Evolutionary conservation across 768 basidiomycete species (phyloP), one percentile per base, ranked within the genome.

Genomic region (Tulasnella calospora): DNA sequence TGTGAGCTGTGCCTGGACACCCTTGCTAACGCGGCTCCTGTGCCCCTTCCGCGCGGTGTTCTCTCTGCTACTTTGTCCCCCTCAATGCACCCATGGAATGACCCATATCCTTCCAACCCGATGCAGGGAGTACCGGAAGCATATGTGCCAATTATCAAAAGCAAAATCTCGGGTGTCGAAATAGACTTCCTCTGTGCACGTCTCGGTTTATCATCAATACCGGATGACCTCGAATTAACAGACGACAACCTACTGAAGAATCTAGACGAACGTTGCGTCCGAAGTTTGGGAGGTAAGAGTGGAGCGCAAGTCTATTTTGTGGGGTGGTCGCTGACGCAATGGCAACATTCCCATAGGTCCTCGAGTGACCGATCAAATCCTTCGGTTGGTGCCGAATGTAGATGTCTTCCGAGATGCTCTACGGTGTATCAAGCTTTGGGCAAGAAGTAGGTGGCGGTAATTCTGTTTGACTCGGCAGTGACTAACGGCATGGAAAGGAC

Each of bases 371-470:
- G 96, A 99, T 82, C 94, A 96, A 84, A 98, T 99, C 80, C 85
- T 99, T 81, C 92, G 96, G 72, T 87, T 99, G 33, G 97, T 99
- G 2, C 97, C 98, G 15, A 92, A 98, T 82, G 94, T 96, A 27
- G 88, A 91, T 79, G 95, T 97, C 27, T 99, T 98, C 86, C 92
- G 98, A 80, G 95, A 96, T 82, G 92, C 98, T 15, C 85, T 99
- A 80, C 90, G 98, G 80, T 96, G 96, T 83, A 98, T 99, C 84
- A 97, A 98, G 84, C 86, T 99, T 38, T 99, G 98, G 98, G 98
- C 98, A 13, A 93, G 95, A 86, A 87, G 97, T 97, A 82, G 78
- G 94, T 30, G 21, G 35, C 19, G 9, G 27, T 21, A 19, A 23
- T 57, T 46, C 17, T 57, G 44, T 36, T 33, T 46, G 40, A 27